Percentiles rank a stretch among this genome's conserved stretches.
Conservation (phyloP, 805 yeast genomes). For the Phaffomyces opuntiae region DNA sequence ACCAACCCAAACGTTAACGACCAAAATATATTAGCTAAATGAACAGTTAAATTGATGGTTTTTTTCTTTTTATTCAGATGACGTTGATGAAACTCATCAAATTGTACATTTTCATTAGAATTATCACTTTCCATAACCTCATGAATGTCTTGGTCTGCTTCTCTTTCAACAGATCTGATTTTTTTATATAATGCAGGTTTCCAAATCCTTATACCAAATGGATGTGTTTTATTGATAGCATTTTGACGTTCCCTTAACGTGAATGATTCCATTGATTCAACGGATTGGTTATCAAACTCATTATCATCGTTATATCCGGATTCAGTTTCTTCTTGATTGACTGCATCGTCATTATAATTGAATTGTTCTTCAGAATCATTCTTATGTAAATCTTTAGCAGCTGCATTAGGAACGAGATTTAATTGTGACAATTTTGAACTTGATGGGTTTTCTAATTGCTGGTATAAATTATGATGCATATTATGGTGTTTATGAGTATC, state of each 20-base stretch:
- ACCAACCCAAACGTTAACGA: constrained; percentile 62
- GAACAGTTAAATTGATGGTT: constrained; percentile 53
- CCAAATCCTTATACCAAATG: constrained; percentile 98
- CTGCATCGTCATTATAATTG: not conserved
- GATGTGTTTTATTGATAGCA: constrained; percentile 95
- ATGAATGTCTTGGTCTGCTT: constrained; percentile 92
- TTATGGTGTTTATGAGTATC: constrained; percentile 16
- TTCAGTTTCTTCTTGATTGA: constrained; percentile 8
- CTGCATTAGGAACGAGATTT: not conserved
- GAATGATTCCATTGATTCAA: constrained; percentile 67
- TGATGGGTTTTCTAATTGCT: constrained; percentile 4
- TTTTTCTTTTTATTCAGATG: constrained; percentile 19
- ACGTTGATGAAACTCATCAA: not conserved
- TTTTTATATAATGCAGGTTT: constrained; percentile 96
- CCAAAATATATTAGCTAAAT: constrained; percentile 69
- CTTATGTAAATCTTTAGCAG: not conserved
- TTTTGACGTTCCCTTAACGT: constrained; percentile 89
- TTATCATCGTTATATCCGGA: constrained; percentile 15
- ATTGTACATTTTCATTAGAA: not conserved
- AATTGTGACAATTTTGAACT: constrained; percentile 1
- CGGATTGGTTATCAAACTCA: constrained; percentile 29
- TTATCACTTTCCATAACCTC: constrained; percentile 36
- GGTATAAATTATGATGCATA: constrained; percentile 3
- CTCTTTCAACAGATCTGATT: constrained; percentile 79
- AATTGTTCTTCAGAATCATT: not conserved